Evolutionary conservation across 2,329 filamentous ascomycete genomes (phyloP).

Genomic region (Alternaria triticina): DNA sequence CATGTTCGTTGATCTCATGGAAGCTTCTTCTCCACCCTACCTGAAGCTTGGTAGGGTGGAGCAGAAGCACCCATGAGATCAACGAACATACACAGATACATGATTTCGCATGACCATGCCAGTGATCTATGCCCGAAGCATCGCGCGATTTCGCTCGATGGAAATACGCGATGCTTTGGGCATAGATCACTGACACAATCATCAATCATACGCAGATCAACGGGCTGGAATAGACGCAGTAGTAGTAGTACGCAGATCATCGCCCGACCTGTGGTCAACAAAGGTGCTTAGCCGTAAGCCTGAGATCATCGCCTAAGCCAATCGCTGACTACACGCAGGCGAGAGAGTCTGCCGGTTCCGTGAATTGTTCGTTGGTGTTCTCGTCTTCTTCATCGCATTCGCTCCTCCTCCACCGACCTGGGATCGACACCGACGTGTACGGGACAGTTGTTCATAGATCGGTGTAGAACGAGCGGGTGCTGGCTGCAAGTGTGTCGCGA

Average conservation of each 20-base stretch:
- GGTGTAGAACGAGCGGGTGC: too few relatives aligned
- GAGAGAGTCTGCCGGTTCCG: background rate
- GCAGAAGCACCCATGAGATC: background rate
- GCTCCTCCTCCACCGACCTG: too few relatives aligned
- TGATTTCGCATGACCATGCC: background rate
- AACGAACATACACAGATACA: background rate
- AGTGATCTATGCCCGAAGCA: background rate
- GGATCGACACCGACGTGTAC: too few relatives aligned
- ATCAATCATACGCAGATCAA: background rate
- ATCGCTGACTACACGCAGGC: background rate
- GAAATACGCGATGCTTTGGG: background rate
- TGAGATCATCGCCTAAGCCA: background rate
- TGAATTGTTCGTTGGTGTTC: background rate
- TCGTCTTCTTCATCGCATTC: background rate
- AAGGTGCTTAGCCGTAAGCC: rapidly evolving
- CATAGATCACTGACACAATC: background rate
- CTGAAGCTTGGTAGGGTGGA: background rate
- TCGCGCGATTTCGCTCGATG: background rate
- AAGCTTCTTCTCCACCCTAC: background rate
- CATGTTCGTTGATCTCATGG: background rate
- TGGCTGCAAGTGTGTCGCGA: too few relatives aligned
- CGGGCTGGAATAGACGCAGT: too few relatives aligned
- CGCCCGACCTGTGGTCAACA: too few relatives aligned
- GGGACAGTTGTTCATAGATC: too few relatives aligned
- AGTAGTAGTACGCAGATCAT: too few relatives aligned